These are phyloP conservation scores for Malassezia dermatis DNA, from an alignment of 1,284 basidiomycete species.

Conservation along the genomic window DNA sequence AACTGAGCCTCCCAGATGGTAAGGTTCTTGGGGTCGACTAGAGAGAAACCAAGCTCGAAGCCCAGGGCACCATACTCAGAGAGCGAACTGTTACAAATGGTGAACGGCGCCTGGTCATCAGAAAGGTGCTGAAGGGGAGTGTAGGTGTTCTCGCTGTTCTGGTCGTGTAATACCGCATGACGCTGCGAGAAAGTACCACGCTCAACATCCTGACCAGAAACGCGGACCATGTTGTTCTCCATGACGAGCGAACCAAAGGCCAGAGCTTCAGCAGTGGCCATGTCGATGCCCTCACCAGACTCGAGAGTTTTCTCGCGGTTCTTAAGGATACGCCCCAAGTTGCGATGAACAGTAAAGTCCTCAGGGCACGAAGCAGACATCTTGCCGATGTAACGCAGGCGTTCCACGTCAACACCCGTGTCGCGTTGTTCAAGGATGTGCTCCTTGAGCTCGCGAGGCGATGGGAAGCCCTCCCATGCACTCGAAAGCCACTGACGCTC, in stretches of 20 bases:
- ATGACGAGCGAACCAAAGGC: slow-evolving; percentile 86
- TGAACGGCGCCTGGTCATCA: slow-evolving; percentile 76
- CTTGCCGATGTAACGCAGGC: slow-evolving; percentile 75
- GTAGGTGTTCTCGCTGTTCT: slow-evolving; percentile 81
- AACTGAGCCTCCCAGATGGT: slow-evolving; percentile 98
- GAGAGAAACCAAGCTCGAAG: slow-evolving; percentile 96
- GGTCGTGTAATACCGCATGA: slow-evolving; percentile 93
- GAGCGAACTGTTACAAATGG: slow-evolving; percentile 91
- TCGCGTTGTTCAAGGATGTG: slow-evolving; percentile 75
- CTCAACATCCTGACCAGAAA: slow-evolving; percentile 97
- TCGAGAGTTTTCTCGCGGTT: slow-evolving; percentile 79
- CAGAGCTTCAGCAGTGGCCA: slow-evolving; percentile 97
- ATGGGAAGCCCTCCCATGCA: slow-evolving; percentile 97
- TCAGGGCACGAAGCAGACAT: slow-evolving; percentile 73
- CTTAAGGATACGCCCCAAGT: slow-evolving; percentile 82
- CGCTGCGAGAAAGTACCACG: slow-evolving; percentile 99
- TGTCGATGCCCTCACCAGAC: slow-evolving; percentile 86
- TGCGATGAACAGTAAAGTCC: slow-evolving; percentile 76
- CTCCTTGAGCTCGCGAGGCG: slow-evolving; percentile 87
- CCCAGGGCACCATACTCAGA: slow-evolving; percentile 92
- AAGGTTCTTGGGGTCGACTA: slow-evolving; percentile 84
- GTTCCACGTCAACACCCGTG: slow-evolving; percentile 69
- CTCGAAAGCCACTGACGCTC: slow-evolving; percentile 83
- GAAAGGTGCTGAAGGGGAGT: slow-evolving; percentile 79
- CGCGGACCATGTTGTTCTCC: slow-evolving; percentile 85